These are phyloP conservation scores for Trichophyton simii DNA, from an alignment of 2,329 filamentous ascomycete genomes.

Conservation along the genomic window DNA sequence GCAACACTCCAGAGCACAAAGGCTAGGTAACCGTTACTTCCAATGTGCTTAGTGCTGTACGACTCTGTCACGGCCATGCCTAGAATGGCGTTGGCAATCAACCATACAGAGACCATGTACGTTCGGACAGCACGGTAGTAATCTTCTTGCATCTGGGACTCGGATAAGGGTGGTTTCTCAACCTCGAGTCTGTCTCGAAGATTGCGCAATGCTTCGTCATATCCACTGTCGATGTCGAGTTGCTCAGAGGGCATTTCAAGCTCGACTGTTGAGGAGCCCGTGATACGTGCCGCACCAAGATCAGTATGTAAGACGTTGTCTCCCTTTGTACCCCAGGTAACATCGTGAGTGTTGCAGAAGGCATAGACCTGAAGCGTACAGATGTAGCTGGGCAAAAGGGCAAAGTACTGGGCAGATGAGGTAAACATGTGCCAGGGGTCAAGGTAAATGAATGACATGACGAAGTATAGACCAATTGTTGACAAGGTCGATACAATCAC, in stretches of 20 bases:
- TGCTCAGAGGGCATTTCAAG: constrained; percentile 97
- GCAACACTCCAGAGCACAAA: constrained; percentile 93
- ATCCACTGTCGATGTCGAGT: constrained; percentile 93
- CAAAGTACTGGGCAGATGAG: constrained; percentile 78
- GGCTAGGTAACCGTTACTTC: constrained; percentile 76
- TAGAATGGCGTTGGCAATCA: constrained; percentile 79
- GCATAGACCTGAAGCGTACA: constrained; percentile 97
- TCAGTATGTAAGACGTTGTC: constrained; percentile 93
- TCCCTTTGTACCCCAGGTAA: constrained; percentile 97
- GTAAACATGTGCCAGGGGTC: constrained; percentile 99
- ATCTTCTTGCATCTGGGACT: constrained; percentile 85
- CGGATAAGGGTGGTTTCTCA: constrained; percentile 46
- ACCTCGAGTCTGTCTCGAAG: constrained; percentile 88
- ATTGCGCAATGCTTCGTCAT: constrained; percentile 93
- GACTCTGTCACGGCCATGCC: constrained; percentile 87
- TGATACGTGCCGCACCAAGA: constrained; percentile 69
- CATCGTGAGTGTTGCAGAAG: constrained; percentile 98
- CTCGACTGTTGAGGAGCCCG: constrained; percentile 68
- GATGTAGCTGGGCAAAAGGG: constrained; percentile 83
- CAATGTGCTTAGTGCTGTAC: constrained; percentile 59
- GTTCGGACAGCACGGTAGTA: constrained; percentile 96
- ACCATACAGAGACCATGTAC: constrained; percentile 95
- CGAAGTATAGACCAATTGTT: constrained; percentile 84
- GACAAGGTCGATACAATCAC: constrained; percentile 80
- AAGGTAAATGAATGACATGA: constrained; percentile 92